Conservation (phyloP, 2,329 filamentous ascomycete species). For the Venturia nashicola region DNA sequence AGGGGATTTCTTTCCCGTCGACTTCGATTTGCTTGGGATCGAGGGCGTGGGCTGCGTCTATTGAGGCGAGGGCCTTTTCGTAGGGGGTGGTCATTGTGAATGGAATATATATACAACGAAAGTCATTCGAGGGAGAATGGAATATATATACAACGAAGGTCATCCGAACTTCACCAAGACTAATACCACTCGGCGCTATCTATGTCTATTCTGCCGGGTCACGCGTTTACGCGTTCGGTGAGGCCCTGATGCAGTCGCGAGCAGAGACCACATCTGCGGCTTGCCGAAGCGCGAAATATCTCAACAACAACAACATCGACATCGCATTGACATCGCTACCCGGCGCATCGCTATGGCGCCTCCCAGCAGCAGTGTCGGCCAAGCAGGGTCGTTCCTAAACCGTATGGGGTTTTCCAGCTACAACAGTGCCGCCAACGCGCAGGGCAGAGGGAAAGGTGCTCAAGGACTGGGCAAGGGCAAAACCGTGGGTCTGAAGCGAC, state of each 20-base stretch:
- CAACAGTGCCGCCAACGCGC: background rate
- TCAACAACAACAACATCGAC: background rate
- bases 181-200: too few species aligned
- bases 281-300: background rate
- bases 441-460: slow-evolving; percentile 2
- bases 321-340: background rate
- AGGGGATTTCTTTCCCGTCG: slow-evolving; percentile 42
- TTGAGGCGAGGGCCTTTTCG: slow-evolving; percentile 45
- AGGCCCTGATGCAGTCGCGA: background rate
- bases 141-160: background rate
- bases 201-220: background rate
- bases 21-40: slow-evolving; percentile 49
- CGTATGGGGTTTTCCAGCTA: background rate
- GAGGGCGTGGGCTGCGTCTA: slow-evolving; percentile 59
- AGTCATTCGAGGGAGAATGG: background rate
- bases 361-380: background rate
- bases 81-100: slow-evolving; percentile 7
- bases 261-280: background rate
- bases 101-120: background rate
- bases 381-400: background rate
- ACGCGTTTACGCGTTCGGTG: background rate
- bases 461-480: slow-evolving; percentile 6
- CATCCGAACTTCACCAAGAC: background rate
- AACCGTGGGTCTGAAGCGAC: background rate
- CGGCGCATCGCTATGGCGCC: background rate